Base-by-base conservation (phyloP, 805 yeast genomes). In the Candida xiaguanensis region DNA sequence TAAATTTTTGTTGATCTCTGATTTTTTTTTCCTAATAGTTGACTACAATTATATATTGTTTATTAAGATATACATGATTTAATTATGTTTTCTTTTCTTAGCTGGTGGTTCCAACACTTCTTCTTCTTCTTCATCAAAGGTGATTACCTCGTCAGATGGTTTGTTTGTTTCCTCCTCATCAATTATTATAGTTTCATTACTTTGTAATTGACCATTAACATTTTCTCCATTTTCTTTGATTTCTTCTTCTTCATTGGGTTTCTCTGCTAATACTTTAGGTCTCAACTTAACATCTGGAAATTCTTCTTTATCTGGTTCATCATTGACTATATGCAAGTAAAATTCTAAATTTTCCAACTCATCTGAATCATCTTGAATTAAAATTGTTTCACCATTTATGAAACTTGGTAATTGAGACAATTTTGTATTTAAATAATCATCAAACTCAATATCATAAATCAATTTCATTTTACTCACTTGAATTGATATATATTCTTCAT, bases 371-470 rank as follows among this genome's bases (percentile, higher is more conserved):
- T 93, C 99, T 34, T 82, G 78, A 13, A 93, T 70, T 1, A 82
- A 73, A 12, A 93, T 28, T 15, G 82, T 67, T 15, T 79, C 73
- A n/a, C 91, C 93, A 36, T 67, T 61, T 5, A 46, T 49, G 20
- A 89, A 63, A 8, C 84, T 83, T 12, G 82, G 58, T 8, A 66
- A 41, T 1, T 74, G 76, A 1, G 46, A 41, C 13, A 93, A 61
- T 0, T 69, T 56, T 24, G 64, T 67, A 0, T 63, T 65, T 9
- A 70, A 50, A 52, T 91, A 82, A 52, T 90, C 98, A 36, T 87
- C 95, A 57, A 86, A 89, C 53, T 91, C 99, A 41, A 72, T 72
- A 61, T 93, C 99, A 50, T 86, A 87, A 7, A 93, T 56, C 43
- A 93, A 68, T 47, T 75, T 73, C 25, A 77, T 74, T 27, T 67